phyloP scores from a whole-genome alignment of 345 rosid species.

The Pseudoturritis turrita region DNA sequence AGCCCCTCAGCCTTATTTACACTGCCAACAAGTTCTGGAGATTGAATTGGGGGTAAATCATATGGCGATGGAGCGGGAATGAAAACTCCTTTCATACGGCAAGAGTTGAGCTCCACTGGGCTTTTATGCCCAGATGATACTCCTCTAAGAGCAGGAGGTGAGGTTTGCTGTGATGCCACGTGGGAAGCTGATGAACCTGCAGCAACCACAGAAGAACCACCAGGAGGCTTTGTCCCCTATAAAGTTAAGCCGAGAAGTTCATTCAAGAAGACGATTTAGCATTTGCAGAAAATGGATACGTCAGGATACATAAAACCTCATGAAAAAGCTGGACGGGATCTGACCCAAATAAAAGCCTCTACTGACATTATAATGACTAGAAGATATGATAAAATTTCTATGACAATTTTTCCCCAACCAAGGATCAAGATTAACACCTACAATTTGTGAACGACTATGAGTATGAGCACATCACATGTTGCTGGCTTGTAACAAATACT shows the following conservation, averaged over 20 bases:
- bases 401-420: neutral
- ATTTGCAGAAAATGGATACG: neutral
- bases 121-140: constrained; percentile 53
- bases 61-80: constrained; percentile 58
- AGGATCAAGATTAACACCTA: neutral
- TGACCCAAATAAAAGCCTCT: neutral
- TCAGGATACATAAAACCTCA: neutral
- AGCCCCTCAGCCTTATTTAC: constrained; percentile 48
- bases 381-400: neutral
- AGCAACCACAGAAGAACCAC: constrained; percentile 50
- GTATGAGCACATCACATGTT: neutral
- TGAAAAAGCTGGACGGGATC: neutral
- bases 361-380: neutral
- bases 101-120: constrained; percentile 63
- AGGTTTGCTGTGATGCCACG: constrained; percentile 55
- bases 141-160: constrained; percentile 58
- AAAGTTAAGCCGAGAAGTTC: constrained; percentile 11
- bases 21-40: constrained; percentile 53
- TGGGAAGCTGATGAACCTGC: constrained; percentile 58
- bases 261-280: neutral
- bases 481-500: neutral
- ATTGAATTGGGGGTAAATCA: constrained; percentile 53
- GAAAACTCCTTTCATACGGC: constrained; percentile 75
- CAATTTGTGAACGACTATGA: neutral
- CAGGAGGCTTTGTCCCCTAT: constrained; percentile 72